A percentile compares a stretch with the other conserved stretches of the same genome.
Conservation (phyloP, 805 yeast species). For the Candida krabiensis region DNA sequence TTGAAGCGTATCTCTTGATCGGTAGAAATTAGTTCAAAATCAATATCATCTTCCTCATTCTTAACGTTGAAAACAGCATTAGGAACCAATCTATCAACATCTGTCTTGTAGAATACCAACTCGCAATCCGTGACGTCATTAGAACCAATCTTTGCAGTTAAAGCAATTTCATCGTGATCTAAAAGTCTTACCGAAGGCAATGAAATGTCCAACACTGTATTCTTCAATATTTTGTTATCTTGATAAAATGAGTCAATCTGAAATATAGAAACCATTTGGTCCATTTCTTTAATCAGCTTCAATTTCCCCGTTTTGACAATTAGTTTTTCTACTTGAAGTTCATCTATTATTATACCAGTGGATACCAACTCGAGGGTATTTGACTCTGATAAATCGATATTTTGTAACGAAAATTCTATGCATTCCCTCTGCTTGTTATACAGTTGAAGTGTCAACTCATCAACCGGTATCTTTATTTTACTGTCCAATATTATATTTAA, state of each 20-base stretch:
- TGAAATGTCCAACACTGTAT: constrained; percentile 20
- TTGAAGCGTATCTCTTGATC: constrained; percentile 18
- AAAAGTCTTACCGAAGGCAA: constrained; percentile 27
- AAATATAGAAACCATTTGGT: constrained; percentile 11
- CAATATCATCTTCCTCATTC: constrained; percentile 10
- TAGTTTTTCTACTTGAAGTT: constrained; percentile 19
- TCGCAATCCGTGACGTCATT: constrained; percentile 12
- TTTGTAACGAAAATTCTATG: constrained; percentile 17
- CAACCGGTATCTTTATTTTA: constrained; percentile 18
- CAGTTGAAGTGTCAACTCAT: constrained; percentile 14
- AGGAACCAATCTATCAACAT: constrained; percentile 28
- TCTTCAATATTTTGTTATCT: constrained; percentile 8
- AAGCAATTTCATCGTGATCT: constrained; percentile 27
- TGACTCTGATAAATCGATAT: constrained; percentile 7
- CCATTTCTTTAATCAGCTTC: constrained; percentile 15
- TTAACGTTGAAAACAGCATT: constrained; percentile 14
- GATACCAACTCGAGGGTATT: constrained; percentile 20
- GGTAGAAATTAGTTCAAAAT: constrained; percentile 13
- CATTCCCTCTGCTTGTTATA: constrained; percentile 10
- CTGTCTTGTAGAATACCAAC: constrained; percentile 27
- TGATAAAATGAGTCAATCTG: constrained; percentile 19
- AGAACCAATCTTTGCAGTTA: constrained; percentile 23
- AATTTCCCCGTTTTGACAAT: constrained; percentile 24
- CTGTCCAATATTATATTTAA: constrained; percentile 37
- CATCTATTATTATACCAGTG: constrained; percentile 21